A percentile compares a stretch with the other conserved stretches of the same genome.
Evolutionary conservation across 176 grass and related monocot genomes (phyloP).

Genomic region (Chloris gayana): DNA sequence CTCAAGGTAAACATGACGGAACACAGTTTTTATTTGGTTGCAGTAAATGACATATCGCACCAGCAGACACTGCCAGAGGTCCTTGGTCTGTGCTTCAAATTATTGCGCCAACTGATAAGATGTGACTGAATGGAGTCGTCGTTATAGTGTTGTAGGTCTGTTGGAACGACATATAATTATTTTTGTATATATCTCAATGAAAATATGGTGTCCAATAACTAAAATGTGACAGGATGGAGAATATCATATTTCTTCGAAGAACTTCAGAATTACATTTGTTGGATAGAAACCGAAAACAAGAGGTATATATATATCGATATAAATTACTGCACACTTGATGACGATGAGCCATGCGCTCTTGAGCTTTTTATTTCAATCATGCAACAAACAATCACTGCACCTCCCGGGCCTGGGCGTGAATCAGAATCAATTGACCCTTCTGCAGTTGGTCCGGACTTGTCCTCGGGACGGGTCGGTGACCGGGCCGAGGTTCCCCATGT

Average conservation of each 20-base stretch:
- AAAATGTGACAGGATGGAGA: neutral
- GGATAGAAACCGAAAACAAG: neutral
- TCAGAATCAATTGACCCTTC: constrained; percentile 24
- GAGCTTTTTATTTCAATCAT: neutral
- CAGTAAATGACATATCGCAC: too few species aligned
- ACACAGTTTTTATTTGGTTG: too few species aligned
- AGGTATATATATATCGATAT: neutral
- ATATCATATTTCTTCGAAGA: neutral
- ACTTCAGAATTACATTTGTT: neutral
- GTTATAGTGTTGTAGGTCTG: neutral
- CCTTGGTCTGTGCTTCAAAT: neutral
- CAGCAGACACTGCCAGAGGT: neutral
- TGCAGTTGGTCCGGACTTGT: constrained; percentile 51
- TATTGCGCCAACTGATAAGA: neutral
- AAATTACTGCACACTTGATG: neutral
- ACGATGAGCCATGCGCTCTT: neutral
- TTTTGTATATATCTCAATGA: neutral
- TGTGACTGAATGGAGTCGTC: neutral
- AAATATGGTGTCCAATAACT: neutral
- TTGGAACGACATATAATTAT: neutral
- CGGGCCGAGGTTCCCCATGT: constrained; percentile 62
- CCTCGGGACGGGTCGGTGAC: constrained; percentile 35
- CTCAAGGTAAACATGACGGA: too few species aligned
- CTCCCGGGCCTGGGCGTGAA: too few species aligned
- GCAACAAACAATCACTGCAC: neutral